Evolutionary conservation across 2,329 filamentous ascomycete species (phyloP).

Genomic region (Neofusicoccum kwambonambiense): DNA sequence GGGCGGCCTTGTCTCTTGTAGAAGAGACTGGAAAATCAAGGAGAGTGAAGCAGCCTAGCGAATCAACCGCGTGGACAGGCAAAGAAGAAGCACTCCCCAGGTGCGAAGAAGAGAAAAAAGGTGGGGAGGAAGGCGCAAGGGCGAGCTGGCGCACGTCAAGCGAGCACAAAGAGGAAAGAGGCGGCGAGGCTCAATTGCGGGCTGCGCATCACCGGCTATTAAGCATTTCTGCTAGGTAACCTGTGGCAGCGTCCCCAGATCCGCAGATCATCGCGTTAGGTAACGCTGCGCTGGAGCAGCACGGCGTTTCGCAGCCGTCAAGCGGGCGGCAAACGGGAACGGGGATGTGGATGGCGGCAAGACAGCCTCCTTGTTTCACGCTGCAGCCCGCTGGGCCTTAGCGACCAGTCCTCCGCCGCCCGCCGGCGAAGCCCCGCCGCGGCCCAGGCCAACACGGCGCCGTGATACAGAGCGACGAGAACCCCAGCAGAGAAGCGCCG

Average conservation of each 20-base stretch:
- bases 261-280: neutral
- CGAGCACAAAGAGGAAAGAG: slow-evolving; percentile 5
- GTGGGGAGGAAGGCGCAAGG: neutral
- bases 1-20: neutral
- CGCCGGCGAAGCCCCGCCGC: neutral
- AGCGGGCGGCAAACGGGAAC: neutral
- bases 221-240: neutral
- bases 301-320: neutral
- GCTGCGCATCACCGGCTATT: neutral
- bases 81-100: neutral
- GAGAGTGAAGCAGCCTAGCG: neutral
- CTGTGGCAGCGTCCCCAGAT: neutral
- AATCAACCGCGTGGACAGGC: neutral
- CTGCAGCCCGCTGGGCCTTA: neutral
- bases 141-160: neutral
- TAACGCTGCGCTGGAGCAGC: neutral
- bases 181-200: neutral
- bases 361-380: neutral
- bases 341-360: neutral
- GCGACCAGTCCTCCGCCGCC: neutral
- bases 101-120: neutral
- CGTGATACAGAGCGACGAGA: neutral
- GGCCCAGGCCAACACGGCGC: neutral
- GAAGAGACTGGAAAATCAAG: neutral
- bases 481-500: neutral